Percentiles rank a stretch among this genome's conserved stretches.
Conservation (phyloP, 768 basidiomycete genomes). For the Russula dissimulans region DNA sequence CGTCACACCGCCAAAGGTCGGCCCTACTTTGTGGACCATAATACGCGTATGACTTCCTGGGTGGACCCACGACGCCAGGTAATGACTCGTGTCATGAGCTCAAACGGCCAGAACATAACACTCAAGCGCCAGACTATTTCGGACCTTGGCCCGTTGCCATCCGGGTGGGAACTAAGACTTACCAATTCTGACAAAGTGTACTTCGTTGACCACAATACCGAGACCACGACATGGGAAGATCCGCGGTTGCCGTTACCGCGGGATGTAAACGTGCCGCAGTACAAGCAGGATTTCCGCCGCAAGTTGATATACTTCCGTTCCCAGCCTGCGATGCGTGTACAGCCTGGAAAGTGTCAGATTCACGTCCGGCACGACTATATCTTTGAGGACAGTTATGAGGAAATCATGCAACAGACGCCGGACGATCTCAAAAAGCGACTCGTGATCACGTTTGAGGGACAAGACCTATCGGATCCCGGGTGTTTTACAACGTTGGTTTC, state of each 20-base stretch:
- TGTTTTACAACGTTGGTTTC: constrained; percentile 78
- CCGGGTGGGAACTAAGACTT: constrained; percentile 99
- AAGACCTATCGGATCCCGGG: constrained; percentile 98
- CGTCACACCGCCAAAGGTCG: no score
- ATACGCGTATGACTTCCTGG: constrained; percentile 98
- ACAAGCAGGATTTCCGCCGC: constrained; percentile 98
- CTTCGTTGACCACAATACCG: constrained; percentile 99
- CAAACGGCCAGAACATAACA: constrained; percentile 73
- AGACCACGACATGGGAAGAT: constrained; percentile 99
- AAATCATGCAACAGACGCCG: constrained; percentile 98
- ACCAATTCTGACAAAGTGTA: constrained; percentile 97
- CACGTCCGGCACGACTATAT: constrained; percentile 97
- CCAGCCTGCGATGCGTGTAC: constrained; percentile 95
- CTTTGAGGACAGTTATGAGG: constrained; percentile 98
- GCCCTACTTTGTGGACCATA: constrained; percentile 33
- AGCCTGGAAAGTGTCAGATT: constrained; percentile 98
- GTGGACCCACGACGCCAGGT: constrained; percentile 97
- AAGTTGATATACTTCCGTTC: constrained; percentile 99
- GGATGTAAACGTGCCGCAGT: constrained; percentile 96
- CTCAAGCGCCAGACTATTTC: constrained; percentile 92
- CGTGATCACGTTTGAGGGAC: constrained; percentile 99
- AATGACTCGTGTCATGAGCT: constrained; percentile 93
- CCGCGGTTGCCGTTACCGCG: constrained; percentile 91
- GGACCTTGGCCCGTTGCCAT: constrained; percentile 92
- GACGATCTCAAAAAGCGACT: constrained; percentile 96